phyloP scores from a whole-genome alignment of 2,329 filamentous ascomycete genomes.

The Alternaria infectoria region DNA sequence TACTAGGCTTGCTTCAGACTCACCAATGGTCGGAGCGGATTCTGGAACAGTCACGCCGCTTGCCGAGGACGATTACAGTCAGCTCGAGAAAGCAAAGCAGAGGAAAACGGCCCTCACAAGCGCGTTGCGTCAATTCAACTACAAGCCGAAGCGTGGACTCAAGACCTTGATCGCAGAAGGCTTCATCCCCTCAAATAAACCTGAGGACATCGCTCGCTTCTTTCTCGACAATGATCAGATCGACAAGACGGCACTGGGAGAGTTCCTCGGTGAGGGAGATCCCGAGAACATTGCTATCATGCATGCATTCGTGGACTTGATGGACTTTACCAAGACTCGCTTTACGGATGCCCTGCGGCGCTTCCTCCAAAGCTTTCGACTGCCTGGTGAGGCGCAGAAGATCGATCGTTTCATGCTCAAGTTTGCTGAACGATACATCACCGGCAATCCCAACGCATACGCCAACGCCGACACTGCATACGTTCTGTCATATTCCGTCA shows the following conservation, averaged over 20 bases:
- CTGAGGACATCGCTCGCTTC: conserved; percentile 84
- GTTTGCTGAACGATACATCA: conserved; percentile 94
- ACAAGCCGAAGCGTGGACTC: conserved; percentile 93
- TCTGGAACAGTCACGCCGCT: conserved; percentile 51
- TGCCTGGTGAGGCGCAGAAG: conserved; percentile 96
- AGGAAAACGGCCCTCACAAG: conserved; percentile 91
- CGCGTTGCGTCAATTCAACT: conserved; percentile 91
- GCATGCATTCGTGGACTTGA: conserved; percentile 95
- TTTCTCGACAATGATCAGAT: conserved; percentile 80
- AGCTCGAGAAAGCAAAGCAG: conserved; percentile 94
- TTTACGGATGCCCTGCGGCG: conserved; percentile 92
- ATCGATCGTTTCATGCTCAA: conserved; percentile 99
- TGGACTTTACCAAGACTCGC: conserved; percentile 90
- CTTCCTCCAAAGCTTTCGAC: conserved; percentile 91
- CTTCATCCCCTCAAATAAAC: conserved; percentile 80
- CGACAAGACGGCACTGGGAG: conserved; percentile 90
- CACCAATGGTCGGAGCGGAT: conserved; percentile 64
- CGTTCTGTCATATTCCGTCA: conserved; percentile 93
- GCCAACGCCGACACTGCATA: conserved; percentile 98
- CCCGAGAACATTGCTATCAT: conserved; percentile 94
- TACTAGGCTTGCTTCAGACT: conserved; percentile 65
- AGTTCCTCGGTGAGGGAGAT: conserved; percentile 93
- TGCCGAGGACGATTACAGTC: conserved; percentile 85
- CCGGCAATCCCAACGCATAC: conserved; percentile 94
- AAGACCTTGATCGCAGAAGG: conserved; percentile 83